Base-by-base conservation (phyloP, 2,329 filamentous ascomycete species). In the Sporothrix dimorphospora region DNA sequence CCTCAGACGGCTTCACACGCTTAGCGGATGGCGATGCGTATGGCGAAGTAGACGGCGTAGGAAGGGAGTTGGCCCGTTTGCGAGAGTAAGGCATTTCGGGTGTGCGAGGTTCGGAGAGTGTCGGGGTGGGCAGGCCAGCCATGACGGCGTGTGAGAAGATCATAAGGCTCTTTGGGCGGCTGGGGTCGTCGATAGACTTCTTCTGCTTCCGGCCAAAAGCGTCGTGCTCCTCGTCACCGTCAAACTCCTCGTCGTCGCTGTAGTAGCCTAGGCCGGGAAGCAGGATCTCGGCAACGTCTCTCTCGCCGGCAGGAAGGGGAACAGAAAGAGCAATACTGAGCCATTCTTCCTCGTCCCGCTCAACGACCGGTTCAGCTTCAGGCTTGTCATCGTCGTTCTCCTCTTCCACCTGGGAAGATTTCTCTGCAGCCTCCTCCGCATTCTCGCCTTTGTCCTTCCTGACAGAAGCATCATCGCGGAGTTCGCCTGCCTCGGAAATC, bases 271-370 rank as follows among this genome's bases (percentile, higher is more conserved):
- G 84, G 0, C 91, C 92, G 3, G 92, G 92, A 59, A 94, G 87
- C 77, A 96, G 92, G 55, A 97, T 96, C 78, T 97, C 93, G 61
- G 91, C 87, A 8, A 95, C 82, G 78, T 97, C 93, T 65, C 89
- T 86, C 47, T 88, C 85, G 30, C 84, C 84, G 53, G 90, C 83
- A 0, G 92, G 92, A 11, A 96, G 82, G n/a, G 92, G 89, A 74
- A 94, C 87, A 53, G 85, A 84, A 7, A 88, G 86, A 9, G 90
- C 86, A 70, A 78, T 12, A 16, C 57, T 82, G 79, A 81, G 78
- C 73, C 81, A 79, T 59, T 84, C 81, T 61, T 87, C 82, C 16
- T 81, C 76, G 6, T 55, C 61, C n/a, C 74, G 38, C 1, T 75
- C 40, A 0, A 71, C 72, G 4, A 69, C 14, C 1, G 53, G 57